Evolutionary conservation across 257 asterid species (phyloP).

Genomic region (Avicennia marina): DNA sequence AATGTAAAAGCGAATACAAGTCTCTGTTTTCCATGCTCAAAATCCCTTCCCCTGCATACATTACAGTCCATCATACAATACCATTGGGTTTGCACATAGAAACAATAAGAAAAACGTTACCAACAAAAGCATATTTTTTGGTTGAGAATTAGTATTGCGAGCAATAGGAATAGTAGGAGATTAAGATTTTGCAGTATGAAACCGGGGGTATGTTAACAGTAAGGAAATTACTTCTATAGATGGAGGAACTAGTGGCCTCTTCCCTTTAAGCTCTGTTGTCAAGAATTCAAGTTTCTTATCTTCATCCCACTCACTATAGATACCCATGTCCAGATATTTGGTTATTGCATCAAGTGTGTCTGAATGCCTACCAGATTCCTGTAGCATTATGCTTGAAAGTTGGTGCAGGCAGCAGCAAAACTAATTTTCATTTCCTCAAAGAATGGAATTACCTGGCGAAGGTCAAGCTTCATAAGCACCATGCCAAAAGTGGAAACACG

Average conservation of each 20-base stretch:
- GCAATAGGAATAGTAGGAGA: neutral
- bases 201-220: no score
- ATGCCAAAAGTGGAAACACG: slow-evolving; percentile 90
- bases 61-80: neutral
- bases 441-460: slow-evolving; percentile 76
- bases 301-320: slow-evolving; percentile 96
- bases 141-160: neutral
- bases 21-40: neutral
- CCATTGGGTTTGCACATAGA: neutral
- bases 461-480: slow-evolving; percentile 96
- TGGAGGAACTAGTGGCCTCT: slow-evolving; percentile 88
- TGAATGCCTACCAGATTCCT: slow-evolving; percentile 93
- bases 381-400: slow-evolving; percentile 25
- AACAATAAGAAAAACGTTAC: neutral
- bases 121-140: neutral
- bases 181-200: no score
- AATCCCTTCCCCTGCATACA: neutral
- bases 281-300: slow-evolving; percentile 76
- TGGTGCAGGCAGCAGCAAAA: slow-evolving; percentile 1
- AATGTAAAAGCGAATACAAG: neutral
- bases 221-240: slow-evolving; percentile 56
- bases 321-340: slow-evolving; percentile 77
- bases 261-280: slow-evolving; percentile 87
- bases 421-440: neutral
- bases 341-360: slow-evolving; percentile 95